phyloP scores from a whole-genome alignment of 1,284 basidiomycete genomes.

The Exsudoporus floridanus region DNA sequence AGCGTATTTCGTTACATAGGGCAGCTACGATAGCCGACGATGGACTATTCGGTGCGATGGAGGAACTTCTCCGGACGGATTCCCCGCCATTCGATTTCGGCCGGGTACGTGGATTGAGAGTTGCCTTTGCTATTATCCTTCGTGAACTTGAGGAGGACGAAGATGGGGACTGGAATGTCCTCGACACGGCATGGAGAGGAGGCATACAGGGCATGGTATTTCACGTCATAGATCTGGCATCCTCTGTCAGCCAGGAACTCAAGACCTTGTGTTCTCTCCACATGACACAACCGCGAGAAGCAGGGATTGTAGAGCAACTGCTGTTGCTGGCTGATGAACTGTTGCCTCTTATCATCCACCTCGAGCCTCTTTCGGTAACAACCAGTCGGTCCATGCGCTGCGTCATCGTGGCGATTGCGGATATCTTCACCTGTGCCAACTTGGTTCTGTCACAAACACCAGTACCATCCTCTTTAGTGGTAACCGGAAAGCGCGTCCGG shows the following conservation, averaged over 20 bases:
- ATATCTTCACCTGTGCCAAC: conserved; percentile 56
- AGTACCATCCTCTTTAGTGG: conserved; percentile 6
- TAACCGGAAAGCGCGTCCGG: conserved; percentile 31
- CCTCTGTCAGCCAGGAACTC: conserved; percentile 50
- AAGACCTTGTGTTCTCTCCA: conserved; percentile 48
- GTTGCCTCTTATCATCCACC: conserved; percentile 48
- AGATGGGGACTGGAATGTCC: conserved; percentile 50
- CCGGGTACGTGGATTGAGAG: conserved; percentile 56
- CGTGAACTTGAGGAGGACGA: conserved; percentile 50
- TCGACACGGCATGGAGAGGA: conserved; percentile 59
- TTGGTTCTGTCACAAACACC: conserved; percentile 44
- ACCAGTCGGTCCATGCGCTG: conserved; percentile 48
- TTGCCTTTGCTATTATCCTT: conserved; percentile 57
- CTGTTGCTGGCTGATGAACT: conserved; percentile 55
- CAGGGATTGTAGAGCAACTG: conserved; percentile 49
- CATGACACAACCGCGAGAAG: conserved; percentile 36
- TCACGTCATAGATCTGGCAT: conserved; percentile 53
- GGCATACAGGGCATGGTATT: conserved; percentile 53
- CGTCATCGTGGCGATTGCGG: conserved; percentile 45
- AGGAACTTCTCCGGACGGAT: conserved; percentile 46
- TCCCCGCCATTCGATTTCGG: conserved; percentile 41
- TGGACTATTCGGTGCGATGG: conserved; percentile 60
- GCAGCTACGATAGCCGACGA: conserved; percentile 63
- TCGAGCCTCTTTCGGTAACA: conserved; percentile 48
- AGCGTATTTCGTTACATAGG: conserved; percentile 55